A percentile compares a stretch with the other conserved stretches of the same genome.
Evolutionary conservation across 1,284 basidiomycete species (phyloP).

Genomic region (Boletellus sp.): DNA sequence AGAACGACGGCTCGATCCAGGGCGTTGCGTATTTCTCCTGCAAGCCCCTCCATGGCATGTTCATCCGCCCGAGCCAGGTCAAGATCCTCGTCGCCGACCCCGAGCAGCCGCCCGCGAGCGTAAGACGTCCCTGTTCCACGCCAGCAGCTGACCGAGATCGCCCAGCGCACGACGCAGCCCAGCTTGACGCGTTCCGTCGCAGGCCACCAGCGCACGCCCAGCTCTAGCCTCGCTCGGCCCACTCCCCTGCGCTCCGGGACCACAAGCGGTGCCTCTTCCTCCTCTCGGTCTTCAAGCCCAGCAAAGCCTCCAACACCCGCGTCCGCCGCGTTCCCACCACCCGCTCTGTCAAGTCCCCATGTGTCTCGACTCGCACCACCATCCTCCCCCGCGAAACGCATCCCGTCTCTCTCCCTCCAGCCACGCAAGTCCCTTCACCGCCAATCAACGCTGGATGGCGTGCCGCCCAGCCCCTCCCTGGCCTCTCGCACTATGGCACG

Average conservation of each 20-base stretch:
- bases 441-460: constrained; percentile 27
- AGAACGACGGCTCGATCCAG: constrained; percentile 92
- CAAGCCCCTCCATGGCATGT: constrained; percentile 77
- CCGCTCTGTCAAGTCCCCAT: constrained; percentile 22
- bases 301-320: constrained; percentile 28
- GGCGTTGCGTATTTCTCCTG: constrained; percentile 86
- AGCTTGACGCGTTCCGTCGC: constrained; percentile 24
- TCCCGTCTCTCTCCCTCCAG: constrained; percentile 36
- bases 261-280: constrained; percentile 28
- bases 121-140: constrained; percentile 14
- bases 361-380: constrained; percentile 32
- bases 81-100: constrained; percentile 50
- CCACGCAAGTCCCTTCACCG: constrained; percentile 33
- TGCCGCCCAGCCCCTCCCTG: constrained; percentile 23
- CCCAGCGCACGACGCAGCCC: constrained; percentile 18
- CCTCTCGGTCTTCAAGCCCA: constrained; percentile 44
- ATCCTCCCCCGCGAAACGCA: constrained; percentile 41
- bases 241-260: constrained; percentile 34
- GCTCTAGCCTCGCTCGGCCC: constrained; percentile 35
- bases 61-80: constrained; percentile 88
- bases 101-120: constrained; percentile 36
- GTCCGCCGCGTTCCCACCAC: constrained; percentile 20
- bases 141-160: not conserved
- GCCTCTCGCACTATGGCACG: constrained; percentile 12
- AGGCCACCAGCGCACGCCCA: constrained; percentile 41